Conservation (phyloP, 108 stramenopile species). For the Skeletonema marinoi region DNA sequence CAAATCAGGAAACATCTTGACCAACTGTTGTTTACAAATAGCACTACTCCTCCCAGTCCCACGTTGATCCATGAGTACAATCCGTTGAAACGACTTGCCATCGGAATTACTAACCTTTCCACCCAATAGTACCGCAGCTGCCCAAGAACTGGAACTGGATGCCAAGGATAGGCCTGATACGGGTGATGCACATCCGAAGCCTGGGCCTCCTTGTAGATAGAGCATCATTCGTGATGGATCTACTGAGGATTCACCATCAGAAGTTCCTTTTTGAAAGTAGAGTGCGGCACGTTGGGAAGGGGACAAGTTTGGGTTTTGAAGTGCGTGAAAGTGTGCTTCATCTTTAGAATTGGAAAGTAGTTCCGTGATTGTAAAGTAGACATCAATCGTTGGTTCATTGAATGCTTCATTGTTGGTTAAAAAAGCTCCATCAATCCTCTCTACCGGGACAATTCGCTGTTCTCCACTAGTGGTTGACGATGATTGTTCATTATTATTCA, state of each 20-base stretch:
- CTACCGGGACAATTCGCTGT: constrained; percentile 8
- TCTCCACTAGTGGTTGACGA: neutral
- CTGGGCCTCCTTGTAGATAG: constrained; percentile 91
- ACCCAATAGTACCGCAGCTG: constrained; percentile 60
- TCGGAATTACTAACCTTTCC: constrained; percentile 23
- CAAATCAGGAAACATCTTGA: constrained; percentile 74
- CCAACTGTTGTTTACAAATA: constrained; percentile 75
- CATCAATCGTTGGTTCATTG: constrained; percentile 52
- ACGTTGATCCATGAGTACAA: constrained; percentile 94
- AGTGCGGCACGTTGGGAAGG: constrained; percentile 30
- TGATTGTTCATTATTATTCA: neutral
- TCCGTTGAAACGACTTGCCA: constrained; percentile 55
- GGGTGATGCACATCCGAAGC: constrained; percentile 88
- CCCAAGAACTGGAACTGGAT: constrained; percentile 67
- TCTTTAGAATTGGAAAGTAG: constrained; percentile 38
- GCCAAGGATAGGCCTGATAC: constrained; percentile 47
- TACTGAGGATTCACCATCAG: no score
- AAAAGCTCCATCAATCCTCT: constrained; percentile 21
- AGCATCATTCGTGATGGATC: constrained; percentile 58
- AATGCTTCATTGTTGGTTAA: constrained; percentile 24
- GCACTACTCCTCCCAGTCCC: constrained; percentile 89
- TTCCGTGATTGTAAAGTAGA: constrained; percentile 82
- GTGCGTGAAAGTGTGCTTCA: constrained; percentile 29
- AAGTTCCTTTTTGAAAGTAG: constrained; percentile 18
- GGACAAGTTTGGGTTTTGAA: constrained; percentile 6